Percentiles rank a stretch among this genome's conserved stretches.
Evolutionary conservation across 371 early-diverging fungal species (phyloP).

Genomic region (Scutellospora calospora): DNA sequence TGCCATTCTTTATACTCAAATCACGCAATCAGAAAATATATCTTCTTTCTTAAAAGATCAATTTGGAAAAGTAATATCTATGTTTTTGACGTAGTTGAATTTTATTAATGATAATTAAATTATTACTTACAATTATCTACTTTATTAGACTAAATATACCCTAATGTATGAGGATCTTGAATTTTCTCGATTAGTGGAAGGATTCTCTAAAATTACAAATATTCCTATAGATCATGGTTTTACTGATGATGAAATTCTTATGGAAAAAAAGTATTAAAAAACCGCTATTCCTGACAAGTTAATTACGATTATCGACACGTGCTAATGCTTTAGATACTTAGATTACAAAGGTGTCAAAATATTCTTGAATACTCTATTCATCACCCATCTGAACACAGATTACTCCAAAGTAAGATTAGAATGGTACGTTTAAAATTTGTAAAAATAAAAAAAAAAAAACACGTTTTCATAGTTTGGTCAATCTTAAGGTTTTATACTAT

Average conservation of each 20-base stretch:
- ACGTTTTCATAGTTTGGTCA: neutral
- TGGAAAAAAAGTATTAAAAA: neutral
- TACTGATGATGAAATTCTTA: slow-evolving; percentile 24
- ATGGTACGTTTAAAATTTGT: neutral
- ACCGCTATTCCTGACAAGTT: neutral
- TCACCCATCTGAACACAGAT: slow-evolving; percentile 10
- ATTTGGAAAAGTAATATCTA: slow-evolving; percentile 4
- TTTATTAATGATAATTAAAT: neutral
- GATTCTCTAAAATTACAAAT: slow-evolving; percentile 6
- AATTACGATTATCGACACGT: neutral
- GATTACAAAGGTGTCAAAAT: slow-evolving; percentile 8
- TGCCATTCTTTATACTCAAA: neutral
- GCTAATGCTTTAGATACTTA: neutral
- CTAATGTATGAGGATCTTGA: slow-evolving; percentile 28
- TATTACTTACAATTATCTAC: neutral
- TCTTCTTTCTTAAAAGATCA: neutral
- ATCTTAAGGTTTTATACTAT: neutral
- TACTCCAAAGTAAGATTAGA: neutral
- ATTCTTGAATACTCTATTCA: neutral
- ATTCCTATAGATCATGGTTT: neutral
- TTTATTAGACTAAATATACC: neutral
- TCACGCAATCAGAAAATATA: neutral
- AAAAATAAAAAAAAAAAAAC: neutral
- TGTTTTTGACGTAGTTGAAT: neutral
- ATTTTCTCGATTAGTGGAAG: slow-evolving; percentile 14